Evolutionary conservation across 1,284 basidiomycete species (phyloP), one percentile per base, ranked within the genome.

Genomic region (Hortiboletus rubellus): DNA sequence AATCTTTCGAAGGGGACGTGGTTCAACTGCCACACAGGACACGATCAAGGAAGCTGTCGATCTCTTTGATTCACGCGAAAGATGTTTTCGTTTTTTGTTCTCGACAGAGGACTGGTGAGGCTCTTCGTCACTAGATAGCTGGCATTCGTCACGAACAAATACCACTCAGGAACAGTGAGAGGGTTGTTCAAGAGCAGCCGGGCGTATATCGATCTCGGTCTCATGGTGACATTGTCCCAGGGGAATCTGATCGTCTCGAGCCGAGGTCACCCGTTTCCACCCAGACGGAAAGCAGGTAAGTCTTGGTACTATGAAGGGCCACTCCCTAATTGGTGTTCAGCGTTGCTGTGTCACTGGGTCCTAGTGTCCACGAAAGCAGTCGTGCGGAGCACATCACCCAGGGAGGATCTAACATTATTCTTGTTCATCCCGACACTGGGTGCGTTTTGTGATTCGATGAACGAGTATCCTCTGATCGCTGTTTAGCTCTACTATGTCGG

Each of bases 21-120:
- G 22, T 22, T 22, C 22, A 22, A 22, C 22, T 22, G 3, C 22
- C 22, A 22, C 22, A 22, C 22, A 37, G 14, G 46, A 41, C n/a
- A 42, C 33, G 31, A 36, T 60, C 10, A 30, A 41, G 41, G 31
- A 61, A 24, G 52, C 30, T n/a, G 9, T 58, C 30, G 24, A 42
- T 38, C 15, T 62, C 9, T 62, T 62, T 3, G 24, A 18, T 12
- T 34, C 36, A 27, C 12, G n/a, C 17, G 59, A 33, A 18, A n/a
- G 18, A 15, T 33, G 5, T 5, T 59, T 59, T 43, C 48, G 54
- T 34, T 46, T 58, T 5, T 46, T 59, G 22, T 54, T 53, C 27
- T 24, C 57, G 11, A 34, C 37, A 4, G 47, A 57, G 12, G 18
- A 46, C 11, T 58, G 56, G 43, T 41, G 47, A 17, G 47, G 33